Evolutionary conservation across 306 rosid genomes (phyloP).

Genomic region (Carpinus viminea): DNA sequence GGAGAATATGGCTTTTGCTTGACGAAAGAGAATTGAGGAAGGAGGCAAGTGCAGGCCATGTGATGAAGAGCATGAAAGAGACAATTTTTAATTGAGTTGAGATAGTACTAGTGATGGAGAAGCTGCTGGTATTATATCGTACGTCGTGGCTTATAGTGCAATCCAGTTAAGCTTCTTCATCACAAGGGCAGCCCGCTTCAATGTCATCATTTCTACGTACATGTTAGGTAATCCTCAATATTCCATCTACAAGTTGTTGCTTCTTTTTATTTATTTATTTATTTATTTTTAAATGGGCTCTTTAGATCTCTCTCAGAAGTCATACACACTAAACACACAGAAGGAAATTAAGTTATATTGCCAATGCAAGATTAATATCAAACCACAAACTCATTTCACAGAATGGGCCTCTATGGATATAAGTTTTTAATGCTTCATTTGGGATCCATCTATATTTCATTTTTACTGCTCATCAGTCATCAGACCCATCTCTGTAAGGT

Average conservation of each 20-base stretch:
- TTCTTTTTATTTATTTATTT: neutral
- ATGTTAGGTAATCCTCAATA: slow-evolving; percentile 4
- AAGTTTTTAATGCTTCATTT: too few relatives aligned
- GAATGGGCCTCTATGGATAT: too few relatives aligned
- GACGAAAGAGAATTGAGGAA: slow-evolving; percentile 11
- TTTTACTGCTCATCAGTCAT: too few relatives aligned
- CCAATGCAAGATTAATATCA: too few relatives aligned
- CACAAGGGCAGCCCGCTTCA: neutral
- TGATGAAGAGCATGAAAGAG: slow-evolving; percentile 3
- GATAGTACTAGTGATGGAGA: neutral
- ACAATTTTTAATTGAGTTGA: neutral
- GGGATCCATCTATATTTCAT: too few relatives aligned
- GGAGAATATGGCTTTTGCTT: slow-evolving; percentile 21
- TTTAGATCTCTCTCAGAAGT: neutral
- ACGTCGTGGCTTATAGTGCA: neutral
- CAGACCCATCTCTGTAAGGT: too few relatives aligned
- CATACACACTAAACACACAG: too few relatives aligned
- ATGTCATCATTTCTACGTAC: slow-evolving; percentile 10
- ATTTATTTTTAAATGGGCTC: neutral
- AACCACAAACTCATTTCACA: too few relatives aligned
- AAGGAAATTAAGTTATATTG: neutral
- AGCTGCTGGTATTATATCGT: neutral
- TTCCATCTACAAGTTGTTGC: neutral
- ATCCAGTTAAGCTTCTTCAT: slow-evolving; percentile 6
- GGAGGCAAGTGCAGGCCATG: slow-evolving; percentile 23